Evolutionary conservation across 2,329 filamentous ascomycete species (phyloP).

Genomic region (Didymella sp.): DNA sequence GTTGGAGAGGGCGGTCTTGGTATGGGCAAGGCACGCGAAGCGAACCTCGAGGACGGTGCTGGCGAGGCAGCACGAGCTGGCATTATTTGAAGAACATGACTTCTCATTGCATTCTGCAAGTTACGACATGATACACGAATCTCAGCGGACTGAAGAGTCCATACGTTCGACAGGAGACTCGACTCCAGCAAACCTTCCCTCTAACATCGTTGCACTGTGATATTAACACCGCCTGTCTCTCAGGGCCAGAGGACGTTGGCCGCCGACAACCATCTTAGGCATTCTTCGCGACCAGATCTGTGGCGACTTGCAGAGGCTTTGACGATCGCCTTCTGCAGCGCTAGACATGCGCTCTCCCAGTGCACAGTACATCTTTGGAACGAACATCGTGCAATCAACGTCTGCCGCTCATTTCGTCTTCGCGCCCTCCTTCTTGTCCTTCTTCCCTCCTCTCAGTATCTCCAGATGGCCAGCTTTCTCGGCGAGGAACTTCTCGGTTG

Average conservation of each 20-base stretch:
- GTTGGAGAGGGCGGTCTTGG: slow-evolving; percentile 80
- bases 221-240: not conserved
- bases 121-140: slow-evolving; percentile 7
- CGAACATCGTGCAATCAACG: not conserved
- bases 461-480: slow-evolving; percentile 74
- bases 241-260: not conserved
- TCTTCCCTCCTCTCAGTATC: slow-evolving; percentile 71
- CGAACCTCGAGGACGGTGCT: slow-evolving; percentile 63
- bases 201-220: not conserved
- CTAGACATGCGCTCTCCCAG: slow-evolving; percentile 1
- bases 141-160: not conserved
- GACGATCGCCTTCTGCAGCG: not conserved
- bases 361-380: not conserved
- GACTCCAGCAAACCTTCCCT: not conserved
- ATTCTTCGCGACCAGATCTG: slow-evolving; percentile 8
- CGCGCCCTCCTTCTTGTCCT: slow-evolving; percentile 48
- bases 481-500: slow-evolving; percentile 72
- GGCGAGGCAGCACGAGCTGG: slow-evolving; percentile 67
- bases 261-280: not conserved
- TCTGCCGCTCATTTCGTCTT: slow-evolving; percentile 14
- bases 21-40: slow-evolving; percentile 63
- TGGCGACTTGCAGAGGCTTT: slow-evolving; percentile 8
- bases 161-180: not conserved
- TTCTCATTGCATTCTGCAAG: slow-evolving; percentile 8
- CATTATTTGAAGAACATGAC: slow-evolving; percentile 35